Percentiles rank a stretch among this genome's conserved stretches.
These are phyloP conservation scores for Rhizopus delemar DNA, from an alignment of 371 early-diverging fungal species.

Conservation along the genomic window DNA sequence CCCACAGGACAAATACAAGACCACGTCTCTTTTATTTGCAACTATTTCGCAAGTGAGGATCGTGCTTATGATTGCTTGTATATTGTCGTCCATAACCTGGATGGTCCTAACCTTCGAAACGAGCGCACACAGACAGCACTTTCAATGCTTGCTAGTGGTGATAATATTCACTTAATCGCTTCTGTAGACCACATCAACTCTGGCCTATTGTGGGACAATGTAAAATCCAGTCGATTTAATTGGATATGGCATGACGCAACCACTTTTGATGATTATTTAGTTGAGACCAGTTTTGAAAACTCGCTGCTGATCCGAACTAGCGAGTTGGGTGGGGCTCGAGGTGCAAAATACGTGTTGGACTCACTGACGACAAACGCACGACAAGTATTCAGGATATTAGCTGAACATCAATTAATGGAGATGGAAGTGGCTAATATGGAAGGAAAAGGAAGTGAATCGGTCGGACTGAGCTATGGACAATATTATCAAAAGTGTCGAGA, in stretches of 20 bases:
- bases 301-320: constrained; percentile 64
- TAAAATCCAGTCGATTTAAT: constrained; percentile 65
- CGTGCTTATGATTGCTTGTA: constrained; percentile 61
- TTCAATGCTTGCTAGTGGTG: constrained; percentile 64
- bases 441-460: constrained; percentile 37
- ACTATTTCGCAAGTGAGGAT: constrained; percentile 57
- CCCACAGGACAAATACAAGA: constrained; percentile 60
- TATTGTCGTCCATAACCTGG: constrained; percentile 88
- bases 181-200: constrained; percentile 91
- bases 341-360: constrained; percentile 81
- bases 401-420: constrained; percentile 72
- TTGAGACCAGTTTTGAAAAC: constrained; percentile 84
- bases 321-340: constrained; percentile 60
- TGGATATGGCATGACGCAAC: constrained; percentile 92
- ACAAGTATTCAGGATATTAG: constrained; percentile 75
- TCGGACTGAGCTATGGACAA: constrained; percentile 63
- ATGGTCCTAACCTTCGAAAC: constrained; percentile 80
- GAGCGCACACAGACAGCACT: constrained; percentile 70
- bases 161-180: constrained; percentile 77
- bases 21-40: constrained; percentile 61
- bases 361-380: constrained; percentile 83
- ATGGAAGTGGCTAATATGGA: constrained; percentile 46
- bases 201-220: constrained; percentile 84
- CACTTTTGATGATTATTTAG: constrained; percentile 77
- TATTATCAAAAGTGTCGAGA: constrained; percentile 78